Conservation (phyloP, 805 yeast genomes). For the Saccharomycopsis vini region DNA sequence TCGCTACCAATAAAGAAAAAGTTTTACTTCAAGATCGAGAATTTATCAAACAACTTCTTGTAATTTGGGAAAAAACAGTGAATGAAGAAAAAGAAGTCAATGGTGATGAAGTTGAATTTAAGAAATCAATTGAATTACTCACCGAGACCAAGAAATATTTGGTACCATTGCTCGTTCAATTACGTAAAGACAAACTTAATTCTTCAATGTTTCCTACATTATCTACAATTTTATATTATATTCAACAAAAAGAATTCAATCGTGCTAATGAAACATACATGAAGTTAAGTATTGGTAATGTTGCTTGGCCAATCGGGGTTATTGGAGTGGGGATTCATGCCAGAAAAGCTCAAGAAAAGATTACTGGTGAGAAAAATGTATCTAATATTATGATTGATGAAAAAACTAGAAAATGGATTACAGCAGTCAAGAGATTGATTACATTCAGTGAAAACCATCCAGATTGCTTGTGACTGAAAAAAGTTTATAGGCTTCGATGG, state of each 20-base stretch:
- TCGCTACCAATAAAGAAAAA: constrained; percentile 22
- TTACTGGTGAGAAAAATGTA: constrained; percentile 39
- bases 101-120: no score
- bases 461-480: background rate
- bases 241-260: constrained; percentile 45
- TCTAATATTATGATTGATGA: constrained; percentile 80
- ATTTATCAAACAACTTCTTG: constrained; percentile 37
- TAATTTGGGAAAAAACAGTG: constrained; percentile 34
- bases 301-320: constrained; percentile 90
- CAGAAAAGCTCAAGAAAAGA: constrained; percentile 51
- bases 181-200: constrained; percentile 38
- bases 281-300: constrained; percentile 74
- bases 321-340: constrained; percentile 72
- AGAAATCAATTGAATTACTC: constrained; percentile 25
- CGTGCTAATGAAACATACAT: constrained; percentile 62
- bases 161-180: constrained; percentile 43
- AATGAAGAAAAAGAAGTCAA: constrained; percentile 25
- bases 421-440: constrained; percentile 64
- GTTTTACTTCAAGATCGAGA: constrained; percentile 36
- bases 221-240: constrained; percentile 46
- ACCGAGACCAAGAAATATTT: constrained; percentile 41
- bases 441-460: constrained; percentile 36
- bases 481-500: no score
- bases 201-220: constrained; percentile 38
- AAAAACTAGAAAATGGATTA: constrained; percentile 64